These are phyloP conservation scores for Thielaviopsis populi DNA, from an alignment of 2,329 filamentous ascomycete species.

Conservation along the genomic window DNA sequence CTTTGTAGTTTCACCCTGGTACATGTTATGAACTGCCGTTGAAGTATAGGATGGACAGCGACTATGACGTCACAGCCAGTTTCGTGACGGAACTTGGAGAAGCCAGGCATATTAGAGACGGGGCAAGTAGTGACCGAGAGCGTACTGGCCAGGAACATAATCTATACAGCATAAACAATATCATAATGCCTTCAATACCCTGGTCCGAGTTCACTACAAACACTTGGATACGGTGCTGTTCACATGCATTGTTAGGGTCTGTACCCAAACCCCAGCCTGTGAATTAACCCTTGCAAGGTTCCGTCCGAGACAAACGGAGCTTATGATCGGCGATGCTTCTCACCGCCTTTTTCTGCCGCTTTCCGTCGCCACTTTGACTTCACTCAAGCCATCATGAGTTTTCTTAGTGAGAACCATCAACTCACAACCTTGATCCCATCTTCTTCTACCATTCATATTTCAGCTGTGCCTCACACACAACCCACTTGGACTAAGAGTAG, in stretches of 20 bases:
- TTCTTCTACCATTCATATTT: background rate
- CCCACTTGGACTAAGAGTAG: background rate
- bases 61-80: background rate
- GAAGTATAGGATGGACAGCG: background rate
- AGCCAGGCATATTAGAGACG: no score
- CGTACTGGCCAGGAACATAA: no score
- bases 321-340: background rate
- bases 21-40: background rate
- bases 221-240: no score
- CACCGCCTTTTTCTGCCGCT: constrained; percentile 12
- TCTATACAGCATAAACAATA: no score
- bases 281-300: background rate
- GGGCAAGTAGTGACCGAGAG: no score
- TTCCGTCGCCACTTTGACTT: background rate
- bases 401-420: background rate
- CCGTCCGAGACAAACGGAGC: background rate
- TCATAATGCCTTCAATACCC: no score
- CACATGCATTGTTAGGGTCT: no score
- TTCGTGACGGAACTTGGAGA: background rate
- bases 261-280: background rate
- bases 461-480: background rate
- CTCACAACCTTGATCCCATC: background rate
- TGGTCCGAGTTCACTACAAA: no score
- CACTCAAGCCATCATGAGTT: background rate
- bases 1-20: background rate